Evolutionary conservation across 139 green algal species (phyloP).

Genomic region (Nannochloris sp.): DNA sequence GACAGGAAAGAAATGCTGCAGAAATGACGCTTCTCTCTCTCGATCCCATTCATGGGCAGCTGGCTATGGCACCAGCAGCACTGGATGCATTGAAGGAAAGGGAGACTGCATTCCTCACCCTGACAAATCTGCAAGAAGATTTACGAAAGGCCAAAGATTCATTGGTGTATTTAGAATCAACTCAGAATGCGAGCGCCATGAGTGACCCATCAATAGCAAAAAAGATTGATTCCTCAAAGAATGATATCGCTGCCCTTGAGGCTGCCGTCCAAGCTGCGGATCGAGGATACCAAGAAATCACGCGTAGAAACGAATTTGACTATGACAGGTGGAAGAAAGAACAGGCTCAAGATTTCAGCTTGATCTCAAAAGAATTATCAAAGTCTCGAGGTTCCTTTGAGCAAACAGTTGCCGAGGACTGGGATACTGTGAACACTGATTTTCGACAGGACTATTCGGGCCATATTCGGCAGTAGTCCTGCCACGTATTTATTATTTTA

Average conservation of each 20-base stretch:
- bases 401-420: slow-evolving; percentile 10
- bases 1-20: slow-evolving; percentile 26
- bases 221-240: slow-evolving; percentile 28
- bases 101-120: slow-evolving; percentile 50
- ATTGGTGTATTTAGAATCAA: slow-evolving; percentile 21
- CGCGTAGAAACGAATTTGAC: slow-evolving; percentile 28
- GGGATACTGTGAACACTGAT: neutral
- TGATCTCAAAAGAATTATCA: slow-evolving; percentile 11
- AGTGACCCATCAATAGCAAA: slow-evolving; percentile 14
- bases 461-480: too few species aligned
- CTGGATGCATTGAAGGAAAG: slow-evolving; percentile 42
- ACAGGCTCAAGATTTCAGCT: slow-evolving; percentile 3
- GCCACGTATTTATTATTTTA: too few species aligned
- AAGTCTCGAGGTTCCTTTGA: slow-evolving; percentile 7
- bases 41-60: slow-evolving; percentile 50
- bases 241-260: slow-evolving; percentile 43
- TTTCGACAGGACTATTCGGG: too few species aligned
- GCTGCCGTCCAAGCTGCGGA: slow-evolving; percentile 24
- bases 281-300: slow-evolving; percentile 46
- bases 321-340: slow-evolving; percentile 21
- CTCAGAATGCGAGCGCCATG: slow-evolving; percentile 22
- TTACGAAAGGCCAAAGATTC: slow-evolving; percentile 22
- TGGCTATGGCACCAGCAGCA: slow-evolving; percentile 41
- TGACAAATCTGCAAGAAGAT: slow-evolving; percentile 48
- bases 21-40: slow-evolving; percentile 23